Base-by-base conservation (phyloP, 345 rosid species). In the Eucalyptus sp. region DNA sequence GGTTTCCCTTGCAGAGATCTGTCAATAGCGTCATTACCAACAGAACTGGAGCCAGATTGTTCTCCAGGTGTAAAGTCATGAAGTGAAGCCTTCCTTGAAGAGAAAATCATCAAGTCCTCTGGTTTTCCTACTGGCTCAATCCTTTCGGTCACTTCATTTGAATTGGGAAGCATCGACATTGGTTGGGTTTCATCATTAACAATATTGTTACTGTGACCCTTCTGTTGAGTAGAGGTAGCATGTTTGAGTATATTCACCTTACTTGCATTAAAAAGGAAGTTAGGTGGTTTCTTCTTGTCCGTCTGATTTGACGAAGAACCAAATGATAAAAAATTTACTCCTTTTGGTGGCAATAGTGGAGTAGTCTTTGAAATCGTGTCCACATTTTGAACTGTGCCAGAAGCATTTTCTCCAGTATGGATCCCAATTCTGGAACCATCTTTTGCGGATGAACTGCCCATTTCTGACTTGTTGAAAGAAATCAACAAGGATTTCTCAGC, bases 91-190 rank as follows among this genome's bases (percentile, higher is more conserved):
- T 89, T 91, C 14, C 88, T 88, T 31, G 71, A 48, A 25, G 92
- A 88, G 31, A 96, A 95, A 92, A 91, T 93, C 91, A 94, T 94
- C 83, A 93, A 87, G 33, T 95, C 94, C 89, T 86, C 91, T 4
- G 95, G 90, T 49, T 90, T 58, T 41, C 41, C 88, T 22, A 83
- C 87, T 3, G 83, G 71, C 71, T 88, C 87, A 88, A 88, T 90
- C 86, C 60, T 84, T 66, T 86, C 71, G 14, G 92, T 86, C 52
- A 83, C 86, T 85, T 86, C 93, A 90, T 90, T 90, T 71, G 71
- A 88, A 52, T 22, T 33, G 24, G 71, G n/a, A n/a, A 52, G 29
- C 66, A 31, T 80, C 0, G 2, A 37, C 48, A 37, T 41, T 11
- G 83, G 48, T 0, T 41, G 83, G 83, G 0, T 76, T 76, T 37